Percentiles rank a stretch among this genome's conserved stretches.
phyloP scores from a whole-genome alignment of 2,329 filamentous ascomycete genomes.

The Alternaria consortialis region DNA sequence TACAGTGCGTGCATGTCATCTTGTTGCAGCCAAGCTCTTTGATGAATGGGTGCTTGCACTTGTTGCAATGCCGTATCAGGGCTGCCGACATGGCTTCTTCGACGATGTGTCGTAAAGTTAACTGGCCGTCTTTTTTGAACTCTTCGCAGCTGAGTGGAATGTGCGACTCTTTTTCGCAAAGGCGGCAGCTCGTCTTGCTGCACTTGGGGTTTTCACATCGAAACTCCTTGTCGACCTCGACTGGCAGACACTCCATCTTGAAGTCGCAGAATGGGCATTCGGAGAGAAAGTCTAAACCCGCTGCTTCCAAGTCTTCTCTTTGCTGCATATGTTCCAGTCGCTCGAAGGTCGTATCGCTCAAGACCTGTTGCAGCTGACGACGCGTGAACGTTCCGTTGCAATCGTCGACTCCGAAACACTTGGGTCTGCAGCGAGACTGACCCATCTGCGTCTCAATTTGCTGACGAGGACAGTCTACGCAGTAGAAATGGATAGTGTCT shows the following conservation, averaged over 20 bases:
- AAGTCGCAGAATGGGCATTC: constrained; percentile 85
- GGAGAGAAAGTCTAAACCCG: constrained; percentile 75
- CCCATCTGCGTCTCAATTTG: constrained; percentile 76
- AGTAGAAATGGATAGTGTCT: constrained; percentile 71
- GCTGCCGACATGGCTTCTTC: constrained; percentile 88
- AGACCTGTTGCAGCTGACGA: constrained; percentile 64
- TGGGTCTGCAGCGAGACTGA: constrained; percentile 70
- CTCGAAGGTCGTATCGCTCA: constrained; percentile 66
- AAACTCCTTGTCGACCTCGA: constrained; percentile 76
- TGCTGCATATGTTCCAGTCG: constrained; percentile 77
- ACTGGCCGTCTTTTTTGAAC: constrained; percentile 65
- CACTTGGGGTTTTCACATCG: constrained; percentile 74
- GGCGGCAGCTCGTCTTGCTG: constrained; percentile 58
- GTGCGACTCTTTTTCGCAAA: constrained; percentile 75
- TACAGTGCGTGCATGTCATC: constrained; percentile 74
- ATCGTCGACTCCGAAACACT: constrained; percentile 69
- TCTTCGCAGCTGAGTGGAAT: constrained; percentile 77
- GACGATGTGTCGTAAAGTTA: constrained; percentile 70
- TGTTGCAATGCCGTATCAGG: constrained; percentile 78
- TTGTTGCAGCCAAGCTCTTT: constrained; percentile 86
- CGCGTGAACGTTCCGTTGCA: constrained; percentile 70
- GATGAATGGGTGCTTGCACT: constrained; percentile 76
- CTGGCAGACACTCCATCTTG: constrained; percentile 74
- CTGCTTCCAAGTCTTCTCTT: constrained; percentile 72
- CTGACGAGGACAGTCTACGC: constrained; percentile 69